Evolutionary conservation across 345 rosid genomes (phyloP).

Genomic region (Mangifera indica): DNA sequence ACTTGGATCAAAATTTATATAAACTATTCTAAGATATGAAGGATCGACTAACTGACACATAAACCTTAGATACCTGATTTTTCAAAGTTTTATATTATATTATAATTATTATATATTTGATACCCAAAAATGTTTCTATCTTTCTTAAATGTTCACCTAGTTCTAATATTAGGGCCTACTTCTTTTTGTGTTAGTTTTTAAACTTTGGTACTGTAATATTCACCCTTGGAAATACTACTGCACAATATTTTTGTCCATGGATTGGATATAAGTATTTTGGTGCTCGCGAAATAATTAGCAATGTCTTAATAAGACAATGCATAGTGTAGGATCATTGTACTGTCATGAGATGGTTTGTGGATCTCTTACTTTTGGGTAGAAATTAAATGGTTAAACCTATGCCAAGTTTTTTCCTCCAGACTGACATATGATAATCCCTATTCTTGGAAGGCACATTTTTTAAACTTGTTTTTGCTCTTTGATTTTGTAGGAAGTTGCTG

Average conservation of each 20-base stretch:
- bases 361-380: conserved; percentile 2
- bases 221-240: neutral
- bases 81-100: neutral
- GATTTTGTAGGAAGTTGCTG: conserved; percentile 79
- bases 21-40: neutral
- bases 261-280: neutral
- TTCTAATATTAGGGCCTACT: neutral
- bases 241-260: neutral
- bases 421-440: conserved; percentile 3
- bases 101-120: no score
- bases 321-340: neutral
- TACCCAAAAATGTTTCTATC: no score
- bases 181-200: neutral
- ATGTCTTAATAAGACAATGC: neutral
- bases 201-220: neutral
- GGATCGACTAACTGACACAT: neutral
- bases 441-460: conserved; percentile 5
- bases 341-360: neutral
- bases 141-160: no score
- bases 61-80: neutral
- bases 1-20: no score
- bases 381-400: neutral
- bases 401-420: neutral
- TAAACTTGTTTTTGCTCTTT: conserved; percentile 20
- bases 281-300: neutral